Evolutionary conservation across 2,329 filamentous ascomycete genomes (phyloP), one percentile per base, ranked within the genome.

Genomic region (Remersonia thermophila): DNA sequence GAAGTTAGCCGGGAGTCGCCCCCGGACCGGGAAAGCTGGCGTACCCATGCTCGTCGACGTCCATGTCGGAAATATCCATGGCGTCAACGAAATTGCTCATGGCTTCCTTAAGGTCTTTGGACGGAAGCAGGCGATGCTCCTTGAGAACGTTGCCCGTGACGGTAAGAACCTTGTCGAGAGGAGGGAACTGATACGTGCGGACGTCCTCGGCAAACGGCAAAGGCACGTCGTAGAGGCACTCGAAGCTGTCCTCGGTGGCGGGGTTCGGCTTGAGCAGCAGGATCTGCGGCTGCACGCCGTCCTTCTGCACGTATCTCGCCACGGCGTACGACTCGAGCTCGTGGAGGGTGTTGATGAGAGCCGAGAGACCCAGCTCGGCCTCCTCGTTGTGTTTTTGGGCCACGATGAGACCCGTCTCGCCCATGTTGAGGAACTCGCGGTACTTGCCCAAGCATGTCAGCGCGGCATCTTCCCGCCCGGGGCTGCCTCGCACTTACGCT

Each of bases 121-220:
- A 78, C 0, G 91, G 91, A 2, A 98, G 65, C 41, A 93, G 78
- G 26, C 84, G 80, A 46, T 98, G 87, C 48, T 89, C 77, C 9
- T 73, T 83, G 33, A 95, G 63, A 7, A 73, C 70, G 45, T 83
- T 82, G 1, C 89, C 89, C 9, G 78, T 85, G n/a, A 93, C 71
- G 0, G 87, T 95, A 41, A 94, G 63, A 18, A 96, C 80, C 43
- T 75, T 81, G 54, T 94, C 87, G 9, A 98, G 63, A 0, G 89
- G 84, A 5, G 91, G 86, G 47, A 98, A 98, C 39, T 78, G 80
- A 55, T 95, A 96, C n/a, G 71, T 71, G 26, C 91, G 75, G 32
- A 95, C 68, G 52, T 98, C 91, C 62, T 98, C 91, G 2, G 85
- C 80, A 51, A 95, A 98, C 0, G 91, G 91, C 5, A 96, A 66